Evolutionary conservation across 257 asterid species (phyloP).

Genomic region (Cinchona pubescens): DNA sequence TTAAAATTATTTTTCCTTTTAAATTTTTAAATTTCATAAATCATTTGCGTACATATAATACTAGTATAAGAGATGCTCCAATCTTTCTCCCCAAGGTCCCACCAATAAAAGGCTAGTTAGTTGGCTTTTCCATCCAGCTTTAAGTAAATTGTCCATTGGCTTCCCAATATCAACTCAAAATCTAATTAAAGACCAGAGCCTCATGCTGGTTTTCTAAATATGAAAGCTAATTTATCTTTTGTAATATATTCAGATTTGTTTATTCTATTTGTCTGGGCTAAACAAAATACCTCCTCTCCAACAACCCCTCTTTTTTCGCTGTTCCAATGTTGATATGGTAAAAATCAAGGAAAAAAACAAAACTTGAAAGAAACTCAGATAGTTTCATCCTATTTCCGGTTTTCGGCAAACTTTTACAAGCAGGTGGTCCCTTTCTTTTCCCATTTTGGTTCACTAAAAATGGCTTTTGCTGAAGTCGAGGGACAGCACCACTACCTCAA

Average conservation of each 20-base stretch:
- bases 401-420: not conserved
- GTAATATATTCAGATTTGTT: not conserved
- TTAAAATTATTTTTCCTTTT: no score
- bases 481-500: not conserved
- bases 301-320: no score
- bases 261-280: not conserved
- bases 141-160: not conserved
- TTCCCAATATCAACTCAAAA: not conserved
- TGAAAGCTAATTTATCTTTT: not conserved
- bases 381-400: not conserved
- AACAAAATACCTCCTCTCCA: no score
- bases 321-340: no score
- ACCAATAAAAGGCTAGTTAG: not conserved
- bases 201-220: not conserved
- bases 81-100: not conserved
- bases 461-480: slow-evolving; percentile 29
- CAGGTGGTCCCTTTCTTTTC: slow-evolving; percentile 2
- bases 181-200: not conserved
- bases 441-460: not conserved
- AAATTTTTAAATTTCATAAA: no score
- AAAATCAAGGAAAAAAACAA: not conserved
- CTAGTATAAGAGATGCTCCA: no score
- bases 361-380: not conserved
- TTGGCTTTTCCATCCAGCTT: not conserved
- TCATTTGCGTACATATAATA: no score